phyloP scores from a whole-genome alignment of 2,329 filamentous ascomycete genomes.

The Tolypocladium endophyticum region DNA sequence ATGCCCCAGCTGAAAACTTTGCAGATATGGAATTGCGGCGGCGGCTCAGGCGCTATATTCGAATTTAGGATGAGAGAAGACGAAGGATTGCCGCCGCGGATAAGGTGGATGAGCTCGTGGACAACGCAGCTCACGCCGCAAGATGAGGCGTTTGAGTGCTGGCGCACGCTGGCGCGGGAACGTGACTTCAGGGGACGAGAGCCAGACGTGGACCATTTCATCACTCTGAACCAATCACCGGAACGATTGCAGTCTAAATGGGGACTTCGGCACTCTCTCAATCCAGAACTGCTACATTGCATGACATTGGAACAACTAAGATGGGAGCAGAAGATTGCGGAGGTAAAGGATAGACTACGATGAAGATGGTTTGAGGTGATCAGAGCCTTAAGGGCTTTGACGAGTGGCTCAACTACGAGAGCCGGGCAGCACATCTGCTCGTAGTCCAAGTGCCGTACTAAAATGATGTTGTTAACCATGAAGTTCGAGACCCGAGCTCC shows the following conservation, averaged over 20 bases:
- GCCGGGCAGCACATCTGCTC: too few relatives aligned
- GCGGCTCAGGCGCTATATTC: background rate
- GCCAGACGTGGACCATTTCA: background rate
- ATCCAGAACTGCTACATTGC: background rate
- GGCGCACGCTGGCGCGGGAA: background rate
- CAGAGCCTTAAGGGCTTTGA: too few relatives aligned
- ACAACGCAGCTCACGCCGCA: background rate
- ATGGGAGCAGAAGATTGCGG: background rate
- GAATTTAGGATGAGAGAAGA: background rate
- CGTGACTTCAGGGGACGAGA: background rate
- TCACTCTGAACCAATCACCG: background rate
- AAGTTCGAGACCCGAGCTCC: too few relatives aligned
- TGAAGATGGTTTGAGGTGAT: background rate
- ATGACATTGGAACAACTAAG: background rate
- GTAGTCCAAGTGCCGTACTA: too few relatives aligned
- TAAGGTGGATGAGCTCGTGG: background rate
- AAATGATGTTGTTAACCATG: too few relatives aligned
- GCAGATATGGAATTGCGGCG: background rate
- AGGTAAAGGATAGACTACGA: background rate
- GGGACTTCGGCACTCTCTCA: background rate
- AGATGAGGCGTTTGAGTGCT: background rate
- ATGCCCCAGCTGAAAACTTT: background rate
- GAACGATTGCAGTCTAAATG: background rate
- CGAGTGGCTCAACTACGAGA: too few relatives aligned
- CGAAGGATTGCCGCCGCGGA: background rate